Evolutionary conservation across 306 rosid species (phyloP), one percentile per base, ranked within the genome.

Genomic region (Sechiopsis laciniata): DNA sequence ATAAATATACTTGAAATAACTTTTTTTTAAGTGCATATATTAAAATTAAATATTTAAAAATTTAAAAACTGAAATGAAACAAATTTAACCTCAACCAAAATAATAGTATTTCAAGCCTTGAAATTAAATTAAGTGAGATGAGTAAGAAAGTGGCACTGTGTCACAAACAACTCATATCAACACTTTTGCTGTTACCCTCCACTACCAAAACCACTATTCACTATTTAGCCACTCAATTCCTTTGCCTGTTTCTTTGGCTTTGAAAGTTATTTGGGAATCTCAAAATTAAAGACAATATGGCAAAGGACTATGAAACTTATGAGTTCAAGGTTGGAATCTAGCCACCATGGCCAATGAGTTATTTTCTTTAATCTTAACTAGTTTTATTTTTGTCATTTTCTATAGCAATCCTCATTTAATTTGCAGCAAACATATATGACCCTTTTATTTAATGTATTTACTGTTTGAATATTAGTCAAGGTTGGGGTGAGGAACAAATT

Each of bases 131-230:
- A 12, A 54, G 20, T 54, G 20, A 54, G 17, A 54, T 7, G 21
- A 54, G 22, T 55, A n/a, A 55, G 59, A 9, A 55, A n/a, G 53
- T 66, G 72, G 72, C 72, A 66, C 1, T 42, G 8, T 64, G 52
- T 64, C 52, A 64, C 51, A 37, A 8, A 37, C 51, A 63, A 35
- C 51, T 63, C 69, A 63, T 13, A 63, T 63, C 69, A 29, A 29
- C 5, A 42, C 17, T 61, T 26, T 61, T 61, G 11, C 69, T 29
- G 53, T 42, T 11, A n/a, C 17, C 17, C 17, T 46, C 58, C 58
- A 69, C 42, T 69, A 69, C 59, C 74, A 69, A 69, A 48, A 69
- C 17, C 13, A 69, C 74, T 69, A 4, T 51, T 48, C 74, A 69
- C 74, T 69, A 21, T 51, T 45, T 69, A 21, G 8, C 45, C 74